phyloP scores from a whole-genome alignment of 2,329 filamentous ascomycete species.

The Ophiocordyceps australis region DNA sequence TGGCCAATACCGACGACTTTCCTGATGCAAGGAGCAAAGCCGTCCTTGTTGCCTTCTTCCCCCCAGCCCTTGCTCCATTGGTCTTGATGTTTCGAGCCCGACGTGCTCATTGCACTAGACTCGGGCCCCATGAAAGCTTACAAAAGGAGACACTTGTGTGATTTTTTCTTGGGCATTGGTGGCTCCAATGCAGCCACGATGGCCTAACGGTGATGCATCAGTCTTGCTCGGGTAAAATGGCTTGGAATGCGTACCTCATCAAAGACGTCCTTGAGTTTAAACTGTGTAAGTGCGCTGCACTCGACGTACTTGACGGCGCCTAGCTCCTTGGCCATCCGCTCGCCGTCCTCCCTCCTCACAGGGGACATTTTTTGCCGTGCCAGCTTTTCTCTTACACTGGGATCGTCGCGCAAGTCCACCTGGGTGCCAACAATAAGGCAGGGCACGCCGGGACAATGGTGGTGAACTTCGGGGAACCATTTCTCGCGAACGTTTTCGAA shows the following conservation, averaged over 20 bases:
- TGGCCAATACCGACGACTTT: too few relatives aligned
- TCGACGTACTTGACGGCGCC: slow-evolving; percentile 97
- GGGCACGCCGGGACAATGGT: slow-evolving; percentile 94
- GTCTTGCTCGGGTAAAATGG: neutral
- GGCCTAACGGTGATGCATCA: slow-evolving; percentile 36
- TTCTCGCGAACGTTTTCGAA: slow-evolving; percentile 99
- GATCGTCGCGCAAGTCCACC: slow-evolving; percentile 85
- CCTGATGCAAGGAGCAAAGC: too few relatives aligned
- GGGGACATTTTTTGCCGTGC: slow-evolving; percentile 92
- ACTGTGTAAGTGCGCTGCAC: slow-evolving; percentile 94
- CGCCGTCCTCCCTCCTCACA: slow-evolving; percentile 81
- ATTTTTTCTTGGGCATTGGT: slow-evolving; percentile 62
- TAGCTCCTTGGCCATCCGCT: slow-evolving; percentile 93
- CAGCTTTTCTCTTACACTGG: slow-evolving; percentile 75
- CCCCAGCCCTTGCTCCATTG: too few relatives aligned
- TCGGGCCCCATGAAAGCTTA: slow-evolving; percentile 15
- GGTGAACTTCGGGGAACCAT: slow-evolving; percentile 97
- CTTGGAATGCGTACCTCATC: slow-evolving; percentile 56
- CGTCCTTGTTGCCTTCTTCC: slow-evolving; percentile 1
- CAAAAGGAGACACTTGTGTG: slow-evolving; percentile 51
- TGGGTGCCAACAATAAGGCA: slow-evolving; percentile 97
- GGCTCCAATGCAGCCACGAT: slow-evolving; percentile 93
- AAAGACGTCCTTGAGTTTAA: slow-evolving; percentile 97
- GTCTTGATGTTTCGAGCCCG: too few relatives aligned
- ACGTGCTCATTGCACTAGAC: too few relatives aligned